Base-by-base conservation (phyloP, 2,329 filamentous ascomycete species). In the Apiospora malaysiana region DNA sequence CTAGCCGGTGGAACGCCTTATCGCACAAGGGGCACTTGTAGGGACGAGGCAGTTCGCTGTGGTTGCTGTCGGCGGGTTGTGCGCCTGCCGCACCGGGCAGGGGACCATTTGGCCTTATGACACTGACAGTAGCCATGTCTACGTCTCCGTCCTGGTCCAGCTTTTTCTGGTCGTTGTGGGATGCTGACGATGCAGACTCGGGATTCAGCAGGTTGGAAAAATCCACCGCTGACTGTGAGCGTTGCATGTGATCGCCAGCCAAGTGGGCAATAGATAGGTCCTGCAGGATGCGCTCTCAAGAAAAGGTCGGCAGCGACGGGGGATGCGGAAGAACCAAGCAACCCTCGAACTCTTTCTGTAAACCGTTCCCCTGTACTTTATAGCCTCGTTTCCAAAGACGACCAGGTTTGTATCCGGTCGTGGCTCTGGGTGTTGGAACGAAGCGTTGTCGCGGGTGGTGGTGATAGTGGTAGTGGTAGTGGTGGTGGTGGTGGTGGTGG, bases 11-110 rank as follows among this genome's bases (percentile, higher is more conserved):
- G 85, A 99, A 99, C 72, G 96, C 95, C 88, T 98, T 97, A 79
- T 98, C 95, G 86, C 96, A 99, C 74, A 99, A 90, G 72, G 95
- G 95, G 83, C 95, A 99, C 87, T 98, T 98, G 90, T 99, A 99
- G 0, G 95, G 95, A 70, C 96, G 92, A 72, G 96, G 96, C 69
- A 98, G 89, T 83, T 98, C 95, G 74, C 82, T 84, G 67, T 81
- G 74, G 71, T 83, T 86, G 87, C 94, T 83, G 83, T 89, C 76
- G 74, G 85, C 27, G 40, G 43, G n/a, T 46, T 67, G 78, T n/a
- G 46, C 46, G 47, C 67, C 67, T 5, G 67, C 46, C 71, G 91
- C 88, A 74, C 86, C 86, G 65, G 90, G 89, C 66, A 91, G 80
- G 66, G 87, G 88, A 72, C 88, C 90, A 77, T 92, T 88, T 78